phyloP scores from a whole-genome alignment of 345 rosid genomes.

The Populus davidiana region DNA sequence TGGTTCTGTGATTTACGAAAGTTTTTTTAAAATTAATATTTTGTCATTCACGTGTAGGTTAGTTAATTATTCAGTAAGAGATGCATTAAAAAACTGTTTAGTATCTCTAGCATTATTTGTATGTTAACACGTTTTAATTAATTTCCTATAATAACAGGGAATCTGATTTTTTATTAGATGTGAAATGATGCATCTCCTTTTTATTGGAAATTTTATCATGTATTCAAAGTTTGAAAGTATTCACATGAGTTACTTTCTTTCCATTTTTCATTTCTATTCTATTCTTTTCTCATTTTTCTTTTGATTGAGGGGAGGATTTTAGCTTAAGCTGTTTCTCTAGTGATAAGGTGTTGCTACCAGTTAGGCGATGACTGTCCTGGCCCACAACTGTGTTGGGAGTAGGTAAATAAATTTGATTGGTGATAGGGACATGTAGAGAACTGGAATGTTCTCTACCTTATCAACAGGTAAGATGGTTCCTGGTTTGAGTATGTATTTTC shows the following conservation, averaged over 20 bases:
- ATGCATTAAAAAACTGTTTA: not conserved
- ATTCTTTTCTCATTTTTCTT: not conserved
- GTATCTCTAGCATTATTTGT: not conserved
- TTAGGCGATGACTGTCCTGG: not conserved
- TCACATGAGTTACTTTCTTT: no score
- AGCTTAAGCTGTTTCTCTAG: not conserved
- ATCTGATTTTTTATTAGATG: not conserved
- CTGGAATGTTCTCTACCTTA: not conserved
- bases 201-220: not conserved
- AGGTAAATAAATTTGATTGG: not conserved
- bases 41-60: not conserved
- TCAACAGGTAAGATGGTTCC: not conserved
- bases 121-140: not conserved
- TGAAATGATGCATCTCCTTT: not conserved
- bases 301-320: not conserved
- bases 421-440: not conserved
- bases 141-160: not conserved
- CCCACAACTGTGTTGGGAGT: no score
- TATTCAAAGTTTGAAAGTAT: no score
- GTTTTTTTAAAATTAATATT: not conserved
- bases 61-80: not conserved
- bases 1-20: not conserved
- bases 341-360: not conserved
- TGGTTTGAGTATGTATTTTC: not conserved
- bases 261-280: no score